phyloP scores from a whole-genome alignment of 1,139 yeast genomes.

The Fermentozyma sake region DNA sequence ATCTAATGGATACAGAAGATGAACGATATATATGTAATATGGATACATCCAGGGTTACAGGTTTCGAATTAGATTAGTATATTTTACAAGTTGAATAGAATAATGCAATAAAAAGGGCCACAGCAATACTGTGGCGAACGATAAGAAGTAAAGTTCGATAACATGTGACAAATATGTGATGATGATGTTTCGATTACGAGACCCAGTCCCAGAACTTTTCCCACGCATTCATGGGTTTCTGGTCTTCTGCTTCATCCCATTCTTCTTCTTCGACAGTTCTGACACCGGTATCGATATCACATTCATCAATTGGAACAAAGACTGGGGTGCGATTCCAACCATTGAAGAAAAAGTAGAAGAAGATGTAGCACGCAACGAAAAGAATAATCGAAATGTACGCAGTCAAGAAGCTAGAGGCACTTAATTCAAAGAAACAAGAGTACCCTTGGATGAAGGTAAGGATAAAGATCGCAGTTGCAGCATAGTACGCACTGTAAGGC shows the following conservation, averaged over 20 bases:
- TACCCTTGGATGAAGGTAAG: constrained; percentile 71
- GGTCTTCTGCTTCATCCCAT: constrained; percentile 43
- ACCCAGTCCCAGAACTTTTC: constrained; percentile 46
- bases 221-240: constrained; percentile 45
- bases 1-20: too few species aligned
- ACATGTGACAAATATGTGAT: background rate
- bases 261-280: constrained; percentile 50
- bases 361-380: constrained; percentile 48
- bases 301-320: constrained; percentile 45
- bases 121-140: too few species aligned
- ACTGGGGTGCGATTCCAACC: constrained; percentile 32
- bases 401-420: constrained; percentile 55
- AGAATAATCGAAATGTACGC: constrained; percentile 62
- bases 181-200: constrained; percentile 4
- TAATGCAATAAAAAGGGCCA: too few species aligned
- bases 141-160: too few species aligned
- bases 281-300: constrained; percentile 60
- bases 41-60: too few species aligned
- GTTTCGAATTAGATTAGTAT: too few species aligned
- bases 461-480: constrained; percentile 46
- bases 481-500: constrained; percentile 63
- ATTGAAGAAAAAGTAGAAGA: constrained; percentile 47
- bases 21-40: too few species aligned
- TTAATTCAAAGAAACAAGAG: constrained; percentile 52
- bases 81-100: too few species aligned